Conservation (phyloP, 345 rosid genomes). For the Gossypium rotundifolium region DNA sequence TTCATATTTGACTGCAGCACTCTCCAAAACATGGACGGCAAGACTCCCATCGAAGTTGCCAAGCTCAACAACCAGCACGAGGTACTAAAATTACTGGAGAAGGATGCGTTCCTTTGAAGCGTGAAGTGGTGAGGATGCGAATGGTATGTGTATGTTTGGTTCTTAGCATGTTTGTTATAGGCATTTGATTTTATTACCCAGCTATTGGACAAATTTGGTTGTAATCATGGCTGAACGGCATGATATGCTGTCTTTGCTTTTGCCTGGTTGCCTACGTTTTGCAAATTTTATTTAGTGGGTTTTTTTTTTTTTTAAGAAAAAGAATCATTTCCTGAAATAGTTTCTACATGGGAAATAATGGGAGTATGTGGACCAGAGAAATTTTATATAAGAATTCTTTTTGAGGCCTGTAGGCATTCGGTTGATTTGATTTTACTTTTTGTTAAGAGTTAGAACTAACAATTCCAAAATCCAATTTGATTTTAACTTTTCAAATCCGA, state of each 20-base stretch:
- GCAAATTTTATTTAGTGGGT: not conserved
- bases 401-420: not conserved
- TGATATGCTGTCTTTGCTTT: not conserved
- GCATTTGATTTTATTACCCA: not conserved
- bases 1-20: constrained; percentile 40
- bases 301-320: not conserved
- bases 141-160: constrained; percentile 5
- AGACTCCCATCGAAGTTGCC: constrained; percentile 95
- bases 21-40: constrained; percentile 91
- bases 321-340: not conserved
- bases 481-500: no score
- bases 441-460: no score
- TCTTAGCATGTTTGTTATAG: constrained; percentile 8
- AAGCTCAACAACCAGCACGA: constrained; percentile 90
- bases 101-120: constrained; percentile 82
- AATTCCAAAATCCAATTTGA: no score
- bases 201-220: constrained; percentile 5
- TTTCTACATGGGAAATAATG: not conserved
- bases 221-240: not conserved
- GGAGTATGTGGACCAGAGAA: not conserved
- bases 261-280: constrained; percentile 7
- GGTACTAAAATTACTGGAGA: constrained; percentile 86
- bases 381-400: not conserved
- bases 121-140: not conserved
- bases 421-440: no score